phyloP scores from a whole-genome alignment of 2,329 filamentous ascomycete genomes.

The Graphilbum ipis-grandicollis region DNA sequence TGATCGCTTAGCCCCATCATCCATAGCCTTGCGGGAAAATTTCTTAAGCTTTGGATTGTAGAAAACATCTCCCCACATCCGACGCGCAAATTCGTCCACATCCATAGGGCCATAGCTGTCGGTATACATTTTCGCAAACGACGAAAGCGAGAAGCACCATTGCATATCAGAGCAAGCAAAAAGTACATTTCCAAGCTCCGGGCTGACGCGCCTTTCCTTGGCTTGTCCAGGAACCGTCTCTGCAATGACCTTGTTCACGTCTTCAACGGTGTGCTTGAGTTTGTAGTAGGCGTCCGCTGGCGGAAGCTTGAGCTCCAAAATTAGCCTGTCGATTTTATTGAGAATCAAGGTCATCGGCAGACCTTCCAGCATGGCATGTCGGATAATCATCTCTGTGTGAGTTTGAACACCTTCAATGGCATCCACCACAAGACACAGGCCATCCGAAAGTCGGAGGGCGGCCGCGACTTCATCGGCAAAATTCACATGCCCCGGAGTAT shows the following conservation, averaged over 20 bases:
- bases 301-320: conserved; percentile 83
- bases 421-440: conserved; percentile 84
- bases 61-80: conserved; percentile 93
- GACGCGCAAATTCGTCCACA: conserved; percentile 61
- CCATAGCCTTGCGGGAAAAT: conserved; percentile 75
- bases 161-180: conserved; percentile 88
- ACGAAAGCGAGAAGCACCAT: conserved; percentile 91
- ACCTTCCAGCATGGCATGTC: conserved; percentile 79
- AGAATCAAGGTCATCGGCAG: conserved; percentile 78
- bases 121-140: conserved; percentile 92
- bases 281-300: conserved; percentile 97
- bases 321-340: conserved; percentile 95
- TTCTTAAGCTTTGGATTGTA: conserved; percentile 82
- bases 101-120: conserved; percentile 74
- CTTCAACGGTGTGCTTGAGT: conserved; percentile 94
- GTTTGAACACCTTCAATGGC: conserved; percentile 98
- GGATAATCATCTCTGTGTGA: conserved; percentile 94
- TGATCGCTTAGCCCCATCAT: conserved; percentile 64
- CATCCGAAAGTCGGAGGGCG: conserved; percentile 72
- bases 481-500: conserved; percentile 95
- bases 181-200: conserved; percentile 95
- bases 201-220: conserved; percentile 66
- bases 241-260: conserved; percentile 92
- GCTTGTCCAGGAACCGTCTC: conserved; percentile 69
- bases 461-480: conserved; percentile 95